Evolutionary conservation across 2,329 filamentous ascomycete species (phyloP), one percentile per base, ranked within the genome.

Genomic region (Alternaria atra): DNA sequence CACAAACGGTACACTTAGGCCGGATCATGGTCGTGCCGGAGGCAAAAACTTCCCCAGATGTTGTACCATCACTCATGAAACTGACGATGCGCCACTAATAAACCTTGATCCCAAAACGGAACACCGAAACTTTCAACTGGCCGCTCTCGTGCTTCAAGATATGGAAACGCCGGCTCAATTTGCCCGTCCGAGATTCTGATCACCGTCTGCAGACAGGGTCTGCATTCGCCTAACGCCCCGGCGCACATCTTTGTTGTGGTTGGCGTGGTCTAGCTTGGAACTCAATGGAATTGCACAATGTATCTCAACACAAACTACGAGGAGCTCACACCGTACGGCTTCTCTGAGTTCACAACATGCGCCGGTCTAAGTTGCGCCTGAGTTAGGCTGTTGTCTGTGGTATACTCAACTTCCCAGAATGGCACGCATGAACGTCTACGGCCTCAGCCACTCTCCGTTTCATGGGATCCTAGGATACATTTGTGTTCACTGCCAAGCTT

Each of bases 31-130:
- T 40, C 46, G 34, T 56, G 27, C 73, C 74, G 73, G 58, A 47
- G 34, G 48, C 60, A 60, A 47, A 61, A 62, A 62, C 43, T 68
- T 66, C 58, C 53, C 64, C 69, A 66, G 61, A 64, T 66, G 47
- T 60, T 53, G 62, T 59, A 66, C 55, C 56, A 55, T 40, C 46
- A 44, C 50, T 40, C 51, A 29, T 77, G 76, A 78, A 77, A 78
- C 76, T 35, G 44, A 48, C 56, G 55, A 64, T 76, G 74, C 67
- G 65, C 68, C 75, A 70, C 69, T 58, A 75, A 69, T 66, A 64
- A 68, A 62, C 56, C 60, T 59, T 58, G 34, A 46, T 30, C 65
- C 60, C 37, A 66, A 69, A 67, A 52, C 52, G 60, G 66, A 46
- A 55, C 47, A 64, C 50, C 69, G 66, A 72, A 72, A 73, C 66